Base-by-base conservation (phyloP, 78 protist species). In the Speleostelium caveatum region DNA sequence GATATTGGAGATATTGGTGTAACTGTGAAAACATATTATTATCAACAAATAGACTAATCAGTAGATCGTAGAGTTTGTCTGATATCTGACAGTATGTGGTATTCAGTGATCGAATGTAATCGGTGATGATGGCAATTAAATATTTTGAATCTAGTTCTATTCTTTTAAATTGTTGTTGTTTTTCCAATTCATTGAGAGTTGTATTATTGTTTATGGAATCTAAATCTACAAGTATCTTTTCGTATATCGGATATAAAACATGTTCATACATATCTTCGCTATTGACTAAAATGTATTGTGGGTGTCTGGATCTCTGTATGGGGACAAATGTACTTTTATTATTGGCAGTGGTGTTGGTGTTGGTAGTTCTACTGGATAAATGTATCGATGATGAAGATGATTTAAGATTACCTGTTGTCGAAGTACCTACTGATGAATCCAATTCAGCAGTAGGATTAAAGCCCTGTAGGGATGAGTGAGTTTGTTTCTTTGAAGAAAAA, bases 1-100 rank as follows among this genome's bases (percentile, higher is more conserved):
- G 33, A 58, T 88, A 77, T 67, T 88, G 94, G n/a, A 88, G 26
- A 51, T 75, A 88, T 73, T 79, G 77, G 35, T 88, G 94, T 32
- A 88, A 74, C 45, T 78, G 86, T 36, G 86, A 77, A 66, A 88
- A 88, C 79, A 72, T 78, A 58, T 80, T 61, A 56, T 66, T 63
- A 39, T 74, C 75, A 61, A 77, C 71, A 10, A 88, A 67, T 41
- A 88, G 62, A 53, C 73, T 67, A 61, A 77, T 65, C 72, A 88
- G 49, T n/a, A 77, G 39, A 55, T 41, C 26, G 42, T 33, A 69
- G 3, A 88, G 49, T 63, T 88, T 69, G 58, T 88, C 86, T 16
- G 65, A 66, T 5, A 32, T 51, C 7, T 59, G 41, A 73, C 86
- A 69, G 21, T 63, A 59, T 14, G 67, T 32, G n/a, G 33, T 67